Conservation (phyloP, 2,329 filamentous ascomycete species). For the Mycocentrospora acerina region DNA sequence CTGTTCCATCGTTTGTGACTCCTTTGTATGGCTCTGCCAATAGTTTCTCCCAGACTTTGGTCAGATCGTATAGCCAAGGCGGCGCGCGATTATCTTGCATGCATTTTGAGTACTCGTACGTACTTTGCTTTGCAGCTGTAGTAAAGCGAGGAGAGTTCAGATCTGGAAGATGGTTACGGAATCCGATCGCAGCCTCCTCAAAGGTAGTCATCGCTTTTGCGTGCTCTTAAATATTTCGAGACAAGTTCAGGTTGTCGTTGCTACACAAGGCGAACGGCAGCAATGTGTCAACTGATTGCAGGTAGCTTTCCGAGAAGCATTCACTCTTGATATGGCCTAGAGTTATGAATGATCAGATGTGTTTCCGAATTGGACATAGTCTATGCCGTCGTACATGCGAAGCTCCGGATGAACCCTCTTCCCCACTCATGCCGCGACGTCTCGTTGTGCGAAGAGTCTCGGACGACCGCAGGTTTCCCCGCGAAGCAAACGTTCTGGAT, state of each 20-base stretch:
- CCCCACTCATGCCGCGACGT: background rate
- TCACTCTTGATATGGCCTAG: too few relatives aligned
- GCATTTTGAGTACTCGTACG: conserved; percentile 61
- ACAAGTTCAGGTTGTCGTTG: too few relatives aligned
- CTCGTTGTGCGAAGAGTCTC: too few relatives aligned
- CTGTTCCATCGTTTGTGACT: conserved; percentile 66
- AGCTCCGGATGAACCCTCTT: conserved; percentile 14
- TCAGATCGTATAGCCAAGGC: conserved; percentile 60
- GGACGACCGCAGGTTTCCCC: too few relatives aligned
- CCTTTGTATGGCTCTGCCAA: conserved; percentile 68
- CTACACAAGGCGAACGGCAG: too few relatives aligned
- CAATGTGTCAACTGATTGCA: too few relatives aligned
- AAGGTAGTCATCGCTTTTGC: conserved; percentile 12
- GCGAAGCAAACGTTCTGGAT: background rate
- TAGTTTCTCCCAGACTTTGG: conserved; percentile 41
- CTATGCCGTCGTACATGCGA: background rate
- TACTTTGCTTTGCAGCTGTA: conserved; percentile 62
- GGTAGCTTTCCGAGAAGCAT: too few relatives aligned
- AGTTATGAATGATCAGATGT: too few relatives aligned
- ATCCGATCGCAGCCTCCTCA: conserved; percentile 39
- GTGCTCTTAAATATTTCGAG: too few relatives aligned
- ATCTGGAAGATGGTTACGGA: conserved; percentile 64
- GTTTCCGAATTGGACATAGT: background rate
- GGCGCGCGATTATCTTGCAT: conserved; percentile 62
- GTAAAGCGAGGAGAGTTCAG: conserved; percentile 63